Percentiles rank a stretch among this genome's conserved stretches.
Evolutionary conservation across 805 yeast species (phyloP).

Genomic region (Wickerhamomyces alni): DNA sequence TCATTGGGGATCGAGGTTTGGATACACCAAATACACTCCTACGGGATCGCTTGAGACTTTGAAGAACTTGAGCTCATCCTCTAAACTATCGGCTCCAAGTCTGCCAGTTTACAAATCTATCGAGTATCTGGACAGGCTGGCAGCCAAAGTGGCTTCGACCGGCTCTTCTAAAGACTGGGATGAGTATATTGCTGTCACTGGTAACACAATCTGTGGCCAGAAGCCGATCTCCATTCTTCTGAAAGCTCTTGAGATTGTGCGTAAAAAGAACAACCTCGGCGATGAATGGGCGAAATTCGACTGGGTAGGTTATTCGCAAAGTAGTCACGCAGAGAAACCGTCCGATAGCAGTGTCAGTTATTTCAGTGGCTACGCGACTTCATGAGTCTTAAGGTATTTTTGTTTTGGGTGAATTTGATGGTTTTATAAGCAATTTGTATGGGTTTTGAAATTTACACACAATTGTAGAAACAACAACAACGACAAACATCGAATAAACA

Average conservation of each 20-base stretch:
- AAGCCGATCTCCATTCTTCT: conserved; percentile 69
- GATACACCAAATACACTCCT: conserved; percentile 45
- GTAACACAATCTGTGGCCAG: conserved; percentile 92
- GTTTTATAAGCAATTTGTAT: not conserved
- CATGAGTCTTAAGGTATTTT: too few relatives aligned
- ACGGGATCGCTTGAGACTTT: conserved; percentile 14
- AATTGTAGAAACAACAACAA: too few relatives aligned
- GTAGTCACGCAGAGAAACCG: conserved; percentile 42
- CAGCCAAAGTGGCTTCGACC: conserved; percentile 54
- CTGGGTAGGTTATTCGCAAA: conserved; percentile 82
- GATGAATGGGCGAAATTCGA: conserved; percentile 33
- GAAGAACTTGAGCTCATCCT: conserved; percentile 2
- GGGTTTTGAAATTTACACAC: too few relatives aligned
- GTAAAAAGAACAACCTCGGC: conserved; percentile 10
- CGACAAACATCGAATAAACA: too few relatives aligned
- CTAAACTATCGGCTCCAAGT: conserved; percentile 2
- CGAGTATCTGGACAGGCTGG: conserved; percentile 63
- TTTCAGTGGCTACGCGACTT: conserved; percentile 59
- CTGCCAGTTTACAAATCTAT: conserved; percentile 66
- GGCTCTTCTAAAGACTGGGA: conserved; percentile 61
- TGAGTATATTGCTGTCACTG: conserved; percentile 60
- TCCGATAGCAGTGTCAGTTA: conserved; percentile 86
- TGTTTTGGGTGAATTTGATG: too few relatives aligned
- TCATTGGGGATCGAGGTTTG: conserved; percentile 82
- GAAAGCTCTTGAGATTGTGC: conserved; percentile 38